Evolutionary conservation across 2,329 filamentous ascomycete species (phyloP).

Genomic region (Colletotrichum eleusines): DNA sequence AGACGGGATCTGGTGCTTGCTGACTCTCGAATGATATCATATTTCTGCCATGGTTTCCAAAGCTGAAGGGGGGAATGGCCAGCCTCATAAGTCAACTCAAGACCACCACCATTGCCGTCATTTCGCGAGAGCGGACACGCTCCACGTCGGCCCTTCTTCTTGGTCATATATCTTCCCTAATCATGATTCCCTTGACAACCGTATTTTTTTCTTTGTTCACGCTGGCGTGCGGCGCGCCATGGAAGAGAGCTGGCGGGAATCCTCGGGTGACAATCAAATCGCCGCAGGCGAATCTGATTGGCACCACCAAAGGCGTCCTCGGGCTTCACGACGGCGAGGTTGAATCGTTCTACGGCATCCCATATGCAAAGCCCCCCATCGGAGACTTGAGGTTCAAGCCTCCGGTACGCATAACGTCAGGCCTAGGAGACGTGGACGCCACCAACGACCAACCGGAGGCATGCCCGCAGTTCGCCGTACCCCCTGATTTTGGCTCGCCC

Average conservation of each 20-base stretch:
- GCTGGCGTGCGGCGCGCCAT: conserved; percentile 16
- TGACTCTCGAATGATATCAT: conserved; percentile 26
- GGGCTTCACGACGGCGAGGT: conserved; percentile 48
- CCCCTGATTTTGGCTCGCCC: conserved; percentile 41
- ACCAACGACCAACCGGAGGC: conserved; percentile 51
- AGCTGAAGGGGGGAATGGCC: background rate
- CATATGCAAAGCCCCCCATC: conserved; percentile 68
- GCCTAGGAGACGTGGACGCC: conserved; percentile 53
- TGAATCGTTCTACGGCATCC: conserved; percentile 69
- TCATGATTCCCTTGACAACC: conserved; percentile 10
- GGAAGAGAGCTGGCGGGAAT: background rate
- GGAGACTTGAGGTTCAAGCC: conserved; percentile 61
- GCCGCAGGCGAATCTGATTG: conserved; percentile 30
- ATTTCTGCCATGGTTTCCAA: background rate
- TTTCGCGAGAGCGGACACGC: background rate
- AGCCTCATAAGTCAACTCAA: conserved; percentile 8
- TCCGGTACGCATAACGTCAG: conserved; percentile 51
- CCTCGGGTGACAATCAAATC: conserved; percentile 32
- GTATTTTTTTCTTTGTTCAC: background rate
- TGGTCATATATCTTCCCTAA: background rate
- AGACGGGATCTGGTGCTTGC: background rate
- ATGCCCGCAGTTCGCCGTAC: conserved; percentile 49
- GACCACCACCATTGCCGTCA: background rate
- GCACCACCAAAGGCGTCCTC: conserved; percentile 28
- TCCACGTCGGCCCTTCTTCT: background rate